A percentile compares a stretch with the other conserved stretches of the same genome.
Evolutionary conservation across 2,329 filamentous ascomycete species (phyloP).

Genomic region (Ampelomyces quisqualis): DNA sequence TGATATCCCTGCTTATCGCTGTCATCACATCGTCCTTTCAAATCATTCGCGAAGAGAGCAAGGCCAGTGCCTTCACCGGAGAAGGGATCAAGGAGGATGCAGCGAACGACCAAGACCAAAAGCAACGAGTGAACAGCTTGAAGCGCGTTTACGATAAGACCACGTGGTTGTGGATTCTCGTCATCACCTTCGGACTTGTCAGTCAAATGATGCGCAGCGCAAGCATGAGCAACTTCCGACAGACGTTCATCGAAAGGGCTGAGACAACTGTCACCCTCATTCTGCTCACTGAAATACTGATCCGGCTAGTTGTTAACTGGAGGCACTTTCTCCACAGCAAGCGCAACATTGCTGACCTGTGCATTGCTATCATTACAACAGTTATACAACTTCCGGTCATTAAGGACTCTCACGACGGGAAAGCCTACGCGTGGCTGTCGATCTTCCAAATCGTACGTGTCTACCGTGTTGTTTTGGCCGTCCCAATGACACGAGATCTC

Average conservation of each 20-base stretch:
- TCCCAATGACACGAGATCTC: conserved; percentile 82
- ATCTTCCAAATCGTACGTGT: conserved; percentile 90
- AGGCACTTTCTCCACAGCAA: conserved; percentile 72
- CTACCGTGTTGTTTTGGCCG: conserved; percentile 86
- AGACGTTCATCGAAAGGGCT: conserved; percentile 65
- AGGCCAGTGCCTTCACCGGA: conserved; percentile 85
- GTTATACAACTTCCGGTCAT: conserved; percentile 85
- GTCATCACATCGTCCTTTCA: conserved; percentile 99
- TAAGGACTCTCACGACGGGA: conserved; percentile 59
- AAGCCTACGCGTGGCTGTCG: conserved; percentile 81
- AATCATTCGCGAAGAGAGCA: conserved; percentile 95
- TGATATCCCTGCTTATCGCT: conserved; percentile 90
- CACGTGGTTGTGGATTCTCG: conserved; percentile 71
- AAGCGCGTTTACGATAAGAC: conserved; percentile 76
- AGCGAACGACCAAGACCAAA: conserved; percentile 30
- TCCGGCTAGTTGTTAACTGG: conserved; percentile 79
- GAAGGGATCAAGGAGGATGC: conserved; percentile 56
- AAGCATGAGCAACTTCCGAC: conserved; percentile 64
- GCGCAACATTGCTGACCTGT: conserved; percentile 77
- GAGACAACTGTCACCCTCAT: conserved; percentile 76
- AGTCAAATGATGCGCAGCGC: conserved; percentile 76
- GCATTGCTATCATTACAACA: conserved; percentile 75
- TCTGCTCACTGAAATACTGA: conserved; percentile 76
- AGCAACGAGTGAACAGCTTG: conserved; percentile 53
- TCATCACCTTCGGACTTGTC: conserved; percentile 80